phyloP scores from a whole-genome alignment of 2,329 filamentous ascomycete species.

The Pseudocercospora eumusae region DNA sequence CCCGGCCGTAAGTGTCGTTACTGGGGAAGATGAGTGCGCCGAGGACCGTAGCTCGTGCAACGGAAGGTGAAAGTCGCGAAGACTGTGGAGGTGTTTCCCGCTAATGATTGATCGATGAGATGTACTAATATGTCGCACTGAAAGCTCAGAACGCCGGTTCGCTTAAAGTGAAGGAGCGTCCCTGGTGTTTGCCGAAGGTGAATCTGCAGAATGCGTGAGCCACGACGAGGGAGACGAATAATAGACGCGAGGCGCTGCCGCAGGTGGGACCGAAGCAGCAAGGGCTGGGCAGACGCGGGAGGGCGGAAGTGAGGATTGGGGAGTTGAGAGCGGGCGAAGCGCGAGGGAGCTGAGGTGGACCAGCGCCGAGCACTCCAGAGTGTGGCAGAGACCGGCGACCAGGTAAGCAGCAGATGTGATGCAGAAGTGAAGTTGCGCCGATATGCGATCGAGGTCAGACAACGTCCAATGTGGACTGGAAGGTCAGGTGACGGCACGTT shows the following conservation, averaged over 20 bases:
- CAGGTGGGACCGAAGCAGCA: slow-evolving; percentile 14
- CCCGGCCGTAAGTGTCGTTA: slow-evolving; percentile 35
- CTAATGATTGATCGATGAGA: slow-evolving; percentile 14
- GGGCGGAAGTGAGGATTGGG: slow-evolving; percentile 16
- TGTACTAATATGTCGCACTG: slow-evolving; percentile 17
- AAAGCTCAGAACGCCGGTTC: slow-evolving; percentile 21
- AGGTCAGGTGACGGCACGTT: slow-evolving; percentile 2
- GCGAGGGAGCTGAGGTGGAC: slow-evolving; percentile 8
- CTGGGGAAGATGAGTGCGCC: slow-evolving; percentile 26
- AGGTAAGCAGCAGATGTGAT: slow-evolving; percentile 5
- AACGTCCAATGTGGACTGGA: slow-evolving; percentile 6
- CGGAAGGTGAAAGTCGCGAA: slow-evolving; percentile 14
- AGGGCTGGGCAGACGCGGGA: slow-evolving; percentile 23
- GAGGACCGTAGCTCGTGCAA: slow-evolving; percentile 23
- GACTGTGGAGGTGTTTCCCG: slow-evolving; percentile 11
- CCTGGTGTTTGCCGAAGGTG: slow-evolving; percentile 23
- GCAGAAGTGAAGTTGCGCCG: slow-evolving; percentile 2
- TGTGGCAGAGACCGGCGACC: slow-evolving; percentile 9
- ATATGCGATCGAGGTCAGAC: neutral
- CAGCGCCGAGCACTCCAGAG: slow-evolving; percentile 5
- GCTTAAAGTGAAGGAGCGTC: slow-evolving; percentile 27
- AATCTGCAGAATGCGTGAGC: slow-evolving; percentile 30
- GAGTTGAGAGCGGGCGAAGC: slow-evolving; percentile 10
- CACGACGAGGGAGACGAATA: slow-evolving; percentile 21
- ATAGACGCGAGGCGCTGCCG: slow-evolving; percentile 12